Percentiles rank a stretch among this genome's conserved stretches.
Conservation (phyloP, 331 rosid species). For the Pyrus hybrid region DNA sequence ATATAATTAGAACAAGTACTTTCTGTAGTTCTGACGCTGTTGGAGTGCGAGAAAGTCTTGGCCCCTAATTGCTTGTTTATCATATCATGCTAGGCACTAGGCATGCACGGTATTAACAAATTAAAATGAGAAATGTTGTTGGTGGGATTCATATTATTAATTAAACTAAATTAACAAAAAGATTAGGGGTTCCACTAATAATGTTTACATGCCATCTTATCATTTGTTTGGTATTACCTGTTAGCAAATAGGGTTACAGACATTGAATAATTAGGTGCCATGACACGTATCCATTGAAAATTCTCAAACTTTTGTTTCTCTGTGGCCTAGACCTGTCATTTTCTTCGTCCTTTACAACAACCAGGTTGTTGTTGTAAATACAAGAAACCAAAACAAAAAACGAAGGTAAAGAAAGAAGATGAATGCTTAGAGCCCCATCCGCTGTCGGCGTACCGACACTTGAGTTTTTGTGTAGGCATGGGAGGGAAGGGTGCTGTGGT, state of each 20-base stretch:
- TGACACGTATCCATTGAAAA: conserved; percentile 11
- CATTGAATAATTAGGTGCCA: background rate
- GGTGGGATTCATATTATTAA: background rate
- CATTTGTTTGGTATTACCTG: background rate
- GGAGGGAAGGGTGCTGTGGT: conserved; percentile 21
- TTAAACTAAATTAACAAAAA: no score
- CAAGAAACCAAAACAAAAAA: background rate
- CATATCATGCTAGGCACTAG: background rate
- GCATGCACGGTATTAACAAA: no score
- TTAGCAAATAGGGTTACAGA: background rate
- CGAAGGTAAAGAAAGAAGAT: background rate
- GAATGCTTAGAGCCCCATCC: conserved; percentile 4
- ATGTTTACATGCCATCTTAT: background rate
- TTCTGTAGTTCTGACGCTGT: background rate
- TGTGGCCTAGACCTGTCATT: conserved; percentile 35
- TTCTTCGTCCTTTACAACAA: conserved; percentile 15
- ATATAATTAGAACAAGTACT: background rate
- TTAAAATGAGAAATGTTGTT: background rate
- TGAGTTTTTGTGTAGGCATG: conserved; percentile 1
- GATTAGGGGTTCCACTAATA: background rate
- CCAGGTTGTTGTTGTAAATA: conserved; percentile 12
- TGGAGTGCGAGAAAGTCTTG: background rate
- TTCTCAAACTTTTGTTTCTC: conserved; percentile 31
- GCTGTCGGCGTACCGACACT: conserved; percentile 77
- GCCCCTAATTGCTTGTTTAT: background rate